Evolutionary conservation across 805 yeast genomes (phyloP).

Genomic region (Lipomyces japonicus): DNA sequence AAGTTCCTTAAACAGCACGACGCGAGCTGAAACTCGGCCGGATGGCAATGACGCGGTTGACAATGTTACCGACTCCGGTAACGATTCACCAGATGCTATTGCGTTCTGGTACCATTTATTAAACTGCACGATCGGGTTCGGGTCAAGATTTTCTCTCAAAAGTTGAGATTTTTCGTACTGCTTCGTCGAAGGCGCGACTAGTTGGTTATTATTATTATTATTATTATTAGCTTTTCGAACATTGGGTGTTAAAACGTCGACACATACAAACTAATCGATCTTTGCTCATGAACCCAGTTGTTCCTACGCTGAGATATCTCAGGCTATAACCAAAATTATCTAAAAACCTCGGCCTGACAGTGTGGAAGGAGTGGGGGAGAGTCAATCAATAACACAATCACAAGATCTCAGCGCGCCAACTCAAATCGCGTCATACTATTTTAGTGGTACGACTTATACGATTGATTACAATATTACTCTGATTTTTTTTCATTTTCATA

Average conservation of each 20-base stretch:
- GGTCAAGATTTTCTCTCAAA: conserved; percentile 49
- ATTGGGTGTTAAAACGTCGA: background rate
- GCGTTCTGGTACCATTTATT: conserved; percentile 83
- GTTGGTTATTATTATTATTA: conserved; percentile 8
- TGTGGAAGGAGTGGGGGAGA: too few relatives aligned
- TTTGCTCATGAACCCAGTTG: conserved; percentile 12
- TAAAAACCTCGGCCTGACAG: background rate
- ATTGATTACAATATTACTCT: background rate
- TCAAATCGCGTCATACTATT: too few relatives aligned
- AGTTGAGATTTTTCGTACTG: conserved; percentile 73
- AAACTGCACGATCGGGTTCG: conserved; percentile 73
- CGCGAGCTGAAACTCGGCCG: conserved; percentile 84
- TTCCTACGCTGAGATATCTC: background rate
- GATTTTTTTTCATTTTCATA: background rate
- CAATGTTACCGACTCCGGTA: conserved; percentile 72
- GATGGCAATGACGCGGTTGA: conserved; percentile 84
- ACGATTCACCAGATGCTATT: conserved; percentile 47
- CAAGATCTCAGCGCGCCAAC: too few relatives aligned
- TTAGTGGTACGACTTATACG: too few relatives aligned
- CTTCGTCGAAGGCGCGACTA: conserved; percentile 37
- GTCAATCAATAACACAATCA: too few relatives aligned
- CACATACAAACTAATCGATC: conserved; percentile 25
- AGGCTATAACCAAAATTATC: background rate
- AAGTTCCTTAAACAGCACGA: conserved; percentile 83
- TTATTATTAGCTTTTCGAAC: background rate